Conservation (phyloP, 495 filamentous ascomycete genomes). For the Penicillium angulare region DNA sequence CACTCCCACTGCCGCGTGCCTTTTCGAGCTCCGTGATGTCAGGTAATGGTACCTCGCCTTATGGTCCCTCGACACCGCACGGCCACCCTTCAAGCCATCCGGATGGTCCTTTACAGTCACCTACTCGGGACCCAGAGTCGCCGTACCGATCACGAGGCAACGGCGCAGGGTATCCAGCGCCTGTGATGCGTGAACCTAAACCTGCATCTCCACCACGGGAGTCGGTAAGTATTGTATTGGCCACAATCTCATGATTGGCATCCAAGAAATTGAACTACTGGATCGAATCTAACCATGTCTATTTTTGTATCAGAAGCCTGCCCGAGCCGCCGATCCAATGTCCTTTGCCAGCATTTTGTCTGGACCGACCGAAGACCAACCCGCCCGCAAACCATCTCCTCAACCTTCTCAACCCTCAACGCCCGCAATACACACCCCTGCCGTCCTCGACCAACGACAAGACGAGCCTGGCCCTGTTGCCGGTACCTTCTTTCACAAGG, state of each 20-base stretch:
- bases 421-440: slow-evolving; percentile 17
- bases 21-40: slow-evolving; percentile 43
- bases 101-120: slow-evolving; percentile 45
- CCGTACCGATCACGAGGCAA: slow-evolving; percentile 36
- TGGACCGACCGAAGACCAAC: slow-evolving; percentile 60
- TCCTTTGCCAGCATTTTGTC: slow-evolving; percentile 89
- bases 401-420: slow-evolving; percentile 24
- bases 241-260: not conserved
- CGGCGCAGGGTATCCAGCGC: slow-evolving; percentile 28
- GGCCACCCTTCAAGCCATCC: slow-evolving; percentile 45
- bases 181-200: slow-evolving; percentile 31
- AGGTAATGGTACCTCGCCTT: slow-evolving; percentile 41
- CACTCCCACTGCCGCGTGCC: slow-evolving; percentile 38
- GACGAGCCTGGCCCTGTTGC: slow-evolving; percentile 29
- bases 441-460: slow-evolving; percentile 8
- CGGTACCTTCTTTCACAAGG: slow-evolving; percentile 26
- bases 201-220: slow-evolving; percentile 41
- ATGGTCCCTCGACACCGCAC: slow-evolving; percentile 41
- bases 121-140: slow-evolving; percentile 40
- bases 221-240: slow-evolving; percentile 36
- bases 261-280: not conserved
- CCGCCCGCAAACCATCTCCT: slow-evolving; percentile 43
- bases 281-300: slow-evolving; percentile 1
- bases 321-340: slow-evolving; percentile 79
- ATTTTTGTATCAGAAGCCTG: slow-evolving; percentile 47